These are phyloP conservation scores for Penicillium cosmopolitanum DNA, from an alignment of 495 filamentous ascomycete species.

Conservation along the genomic window DNA sequence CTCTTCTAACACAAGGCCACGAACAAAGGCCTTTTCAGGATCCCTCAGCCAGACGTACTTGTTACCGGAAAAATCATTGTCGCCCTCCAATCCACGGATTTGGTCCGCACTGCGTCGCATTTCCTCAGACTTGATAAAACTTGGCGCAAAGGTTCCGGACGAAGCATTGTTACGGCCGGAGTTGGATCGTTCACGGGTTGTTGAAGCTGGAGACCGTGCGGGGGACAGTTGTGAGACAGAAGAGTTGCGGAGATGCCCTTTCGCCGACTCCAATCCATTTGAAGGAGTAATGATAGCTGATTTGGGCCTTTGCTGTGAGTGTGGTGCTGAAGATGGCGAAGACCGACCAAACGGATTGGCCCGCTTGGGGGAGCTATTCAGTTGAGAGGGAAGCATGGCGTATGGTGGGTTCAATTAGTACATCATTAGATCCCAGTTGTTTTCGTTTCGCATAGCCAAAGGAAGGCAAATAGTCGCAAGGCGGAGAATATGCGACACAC, in stretches of 20 bases:
- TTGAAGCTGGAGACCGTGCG: conserved; percentile 26
- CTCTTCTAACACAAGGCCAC: conserved; percentile 89
- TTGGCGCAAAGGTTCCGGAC: conserved; percentile 86
- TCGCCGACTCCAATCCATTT: conserved; percentile 37
- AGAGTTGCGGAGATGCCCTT: conserved; percentile 58
- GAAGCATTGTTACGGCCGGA: conserved; percentile 61
- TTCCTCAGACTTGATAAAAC: conserved; percentile 88
- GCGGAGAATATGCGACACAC: conserved; percentile 6
- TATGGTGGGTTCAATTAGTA: conserved; percentile 30
- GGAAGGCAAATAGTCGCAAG: conserved; percentile 1
- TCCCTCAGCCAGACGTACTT: conserved; percentile 97
- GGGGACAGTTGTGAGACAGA: conserved; percentile 53
- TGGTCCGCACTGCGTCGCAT: conserved; percentile 65
- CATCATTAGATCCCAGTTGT: conserved; percentile 33
- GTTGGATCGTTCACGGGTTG: conserved; percentile 56
- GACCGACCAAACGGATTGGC: conserved; percentile 75
- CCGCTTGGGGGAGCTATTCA: conserved; percentile 60
- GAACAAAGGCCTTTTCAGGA: conserved; percentile 82
- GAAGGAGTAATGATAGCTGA: conserved; percentile 70
- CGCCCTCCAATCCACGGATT: conserved; percentile 81
- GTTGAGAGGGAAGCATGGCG: conserved; percentile 49
- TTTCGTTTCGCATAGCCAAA: conserved; percentile 20
- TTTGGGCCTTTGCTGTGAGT: conserved; percentile 63
- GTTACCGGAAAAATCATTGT: conserved; percentile 98
- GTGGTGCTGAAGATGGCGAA: conserved; percentile 59